phyloP scores from a whole-genome alignment of 306 rosid genomes.

The Cicer arietinum region DNA sequence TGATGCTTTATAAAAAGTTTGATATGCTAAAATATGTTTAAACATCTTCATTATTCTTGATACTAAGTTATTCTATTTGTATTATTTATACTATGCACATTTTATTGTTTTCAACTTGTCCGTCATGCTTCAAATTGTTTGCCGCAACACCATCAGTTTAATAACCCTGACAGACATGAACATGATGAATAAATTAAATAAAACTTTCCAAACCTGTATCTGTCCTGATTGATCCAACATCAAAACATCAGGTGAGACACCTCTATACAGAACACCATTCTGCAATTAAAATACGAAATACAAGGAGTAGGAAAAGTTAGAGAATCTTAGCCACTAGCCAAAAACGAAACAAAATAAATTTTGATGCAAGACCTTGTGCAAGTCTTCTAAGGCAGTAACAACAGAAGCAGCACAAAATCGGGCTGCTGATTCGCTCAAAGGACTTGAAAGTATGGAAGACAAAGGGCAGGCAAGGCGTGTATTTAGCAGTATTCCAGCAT shows the following conservation, averaged over 20 bases:
- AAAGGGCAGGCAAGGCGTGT: conserved; percentile 85
- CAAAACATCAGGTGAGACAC: conserved; percentile 86
- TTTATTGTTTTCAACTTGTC: neutral
- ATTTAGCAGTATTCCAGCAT: conserved; percentile 78
- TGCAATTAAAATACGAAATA: conserved; percentile 61
- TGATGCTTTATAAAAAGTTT: neutral
- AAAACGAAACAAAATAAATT: conserved; percentile 20
- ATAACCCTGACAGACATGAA: conserved; percentile 34
- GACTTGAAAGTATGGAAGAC: conserved; percentile 76
- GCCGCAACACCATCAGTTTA: conserved; percentile 1
- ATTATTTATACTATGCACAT: neutral
- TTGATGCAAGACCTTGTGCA: conserved; percentile 77
- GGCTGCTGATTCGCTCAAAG: conserved; percentile 75
- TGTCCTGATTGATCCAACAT: conserved; percentile 83
- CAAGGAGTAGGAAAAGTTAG: conserved; percentile 27
- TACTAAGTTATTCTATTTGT: neutral
- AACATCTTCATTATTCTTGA: conserved; percentile 6
- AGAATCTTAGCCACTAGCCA: conserved; percentile 28
- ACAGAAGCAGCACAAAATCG: conserved; percentile 78
- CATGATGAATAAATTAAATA: conserved; percentile 3
- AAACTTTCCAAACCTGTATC: conserved; percentile 64
- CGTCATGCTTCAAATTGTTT: neutral
- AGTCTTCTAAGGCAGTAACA: conserved; percentile 72
- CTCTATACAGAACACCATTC: conserved; percentile 93
- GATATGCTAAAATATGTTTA: conserved; percentile 8